phyloP scores from a whole-genome alignment of 345 rosid genomes.

The Barbarea vulgaris region DNA sequence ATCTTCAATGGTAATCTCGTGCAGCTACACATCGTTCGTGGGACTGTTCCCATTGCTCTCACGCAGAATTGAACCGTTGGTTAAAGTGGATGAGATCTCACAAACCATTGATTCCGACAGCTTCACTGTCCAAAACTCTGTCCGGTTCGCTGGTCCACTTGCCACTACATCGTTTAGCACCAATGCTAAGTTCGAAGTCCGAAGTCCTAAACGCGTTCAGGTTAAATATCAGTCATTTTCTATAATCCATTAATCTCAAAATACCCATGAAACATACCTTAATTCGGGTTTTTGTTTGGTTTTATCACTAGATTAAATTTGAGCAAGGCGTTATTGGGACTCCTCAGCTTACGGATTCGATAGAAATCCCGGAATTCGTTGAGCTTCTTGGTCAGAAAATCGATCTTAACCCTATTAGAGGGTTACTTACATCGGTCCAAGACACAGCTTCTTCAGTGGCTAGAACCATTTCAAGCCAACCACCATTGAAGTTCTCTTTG shows the following conservation, averaged over 20 bases:
- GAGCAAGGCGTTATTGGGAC: constrained; percentile 93
- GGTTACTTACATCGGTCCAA: constrained; percentile 72
- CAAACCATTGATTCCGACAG: constrained; percentile 83
- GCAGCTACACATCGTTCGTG: constrained; percentile 82
- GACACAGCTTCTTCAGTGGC: constrained; percentile 85
- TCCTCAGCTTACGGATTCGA: constrained; percentile 85
- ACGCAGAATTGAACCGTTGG: constrained; percentile 57
- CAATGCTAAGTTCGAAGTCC: constrained; percentile 87
- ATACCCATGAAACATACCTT: background rate
- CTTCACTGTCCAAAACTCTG: constrained; percentile 79
- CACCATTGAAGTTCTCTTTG: constrained; percentile 77
- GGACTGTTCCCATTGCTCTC: constrained; percentile 82
- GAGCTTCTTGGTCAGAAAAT: constrained; percentile 85
- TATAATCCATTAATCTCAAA: background rate
- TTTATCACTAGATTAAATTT: constrained; percentile 94
- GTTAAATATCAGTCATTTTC: constrained; percentile 35
- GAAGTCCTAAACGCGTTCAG: constrained; percentile 93
- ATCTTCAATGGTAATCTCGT: constrained; percentile 10
- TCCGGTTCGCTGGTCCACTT: constrained; percentile 73
- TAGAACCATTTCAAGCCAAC: constrained; percentile 84
- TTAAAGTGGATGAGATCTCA: constrained; percentile 90
- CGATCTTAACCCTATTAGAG: constrained; percentile 72
- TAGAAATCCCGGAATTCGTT: constrained; percentile 76
- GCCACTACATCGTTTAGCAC: constrained; percentile 81
- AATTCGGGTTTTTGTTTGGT: background rate